Percentiles rank a stretch among this genome's conserved stretches.
phyloP scores from a whole-genome alignment of 768 basidiomycete genomes.

The Mycena epipterygia region DNA sequence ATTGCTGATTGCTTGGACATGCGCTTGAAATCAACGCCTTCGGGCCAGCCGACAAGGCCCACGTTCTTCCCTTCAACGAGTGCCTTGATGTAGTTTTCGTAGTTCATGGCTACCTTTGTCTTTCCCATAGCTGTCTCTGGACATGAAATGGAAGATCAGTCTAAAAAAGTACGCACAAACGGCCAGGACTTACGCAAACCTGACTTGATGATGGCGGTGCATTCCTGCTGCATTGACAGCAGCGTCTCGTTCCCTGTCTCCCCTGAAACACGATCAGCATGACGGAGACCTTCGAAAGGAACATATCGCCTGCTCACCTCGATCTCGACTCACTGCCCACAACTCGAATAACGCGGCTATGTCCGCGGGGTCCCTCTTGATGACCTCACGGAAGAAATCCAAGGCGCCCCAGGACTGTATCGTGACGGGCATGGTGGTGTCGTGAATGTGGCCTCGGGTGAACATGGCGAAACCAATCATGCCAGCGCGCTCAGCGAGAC shows the following conservation, averaged over 20 bases:
- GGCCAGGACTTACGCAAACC: background rate
- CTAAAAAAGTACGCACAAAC: background rate
- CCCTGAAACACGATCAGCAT: background rate
- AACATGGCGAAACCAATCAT: background rate
- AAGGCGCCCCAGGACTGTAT: conserved; percentile 1
- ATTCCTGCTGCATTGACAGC: background rate
- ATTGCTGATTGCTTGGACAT: background rate
- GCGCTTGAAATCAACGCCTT: background rate
- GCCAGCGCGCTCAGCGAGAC: background rate
- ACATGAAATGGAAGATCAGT: background rate
- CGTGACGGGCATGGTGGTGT: background rate
- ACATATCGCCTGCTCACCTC: conserved; percentile 3
- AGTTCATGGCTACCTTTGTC: background rate
- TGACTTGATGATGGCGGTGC: background rate
- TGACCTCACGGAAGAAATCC: conserved; percentile 16
- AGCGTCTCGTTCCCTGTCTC: background rate
- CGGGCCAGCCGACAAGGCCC: background rate
- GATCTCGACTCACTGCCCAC: conserved; percentile 23
- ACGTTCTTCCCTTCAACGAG: background rate
- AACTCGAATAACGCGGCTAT: conserved; percentile 18
- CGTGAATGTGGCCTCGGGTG: background rate
- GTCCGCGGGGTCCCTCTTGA: conserved; percentile 7
- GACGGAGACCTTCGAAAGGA: background rate
- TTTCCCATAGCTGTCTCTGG: background rate
- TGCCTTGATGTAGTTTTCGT: background rate